Conservation (phyloP, 2,329 filamentous ascomycete species). For the Shiraia sp. region DNA sequence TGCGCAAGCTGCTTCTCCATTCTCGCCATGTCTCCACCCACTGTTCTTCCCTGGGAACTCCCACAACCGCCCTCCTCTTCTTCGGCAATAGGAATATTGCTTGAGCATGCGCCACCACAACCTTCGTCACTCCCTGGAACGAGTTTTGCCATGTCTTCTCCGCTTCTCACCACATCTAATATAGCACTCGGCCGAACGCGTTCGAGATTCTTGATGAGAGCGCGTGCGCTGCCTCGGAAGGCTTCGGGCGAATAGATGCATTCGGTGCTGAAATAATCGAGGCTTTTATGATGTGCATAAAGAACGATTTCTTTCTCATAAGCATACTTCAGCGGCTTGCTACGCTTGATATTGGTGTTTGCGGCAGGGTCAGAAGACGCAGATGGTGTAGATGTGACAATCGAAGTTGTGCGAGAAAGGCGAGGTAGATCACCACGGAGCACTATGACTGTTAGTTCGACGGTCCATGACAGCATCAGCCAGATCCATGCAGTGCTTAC, state of each 20-base stretch:
- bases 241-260: constrained; percentile 98
- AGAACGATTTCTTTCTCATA: constrained; percentile 99
- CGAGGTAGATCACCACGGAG: constrained; percentile 87
- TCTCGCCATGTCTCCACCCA: constrained; percentile 76
- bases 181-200: constrained; percentile 92
- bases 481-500: constrained; percentile 32
- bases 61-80: constrained; percentile 76
- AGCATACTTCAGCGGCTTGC: constrained; percentile 95
- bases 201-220: constrained; percentile 93
- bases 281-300: constrained; percentile 93
- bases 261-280: constrained; percentile 98
- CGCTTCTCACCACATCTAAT: constrained; percentile 89
- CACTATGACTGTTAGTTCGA: constrained; percentile 48
- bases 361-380: constrained; percentile 59
- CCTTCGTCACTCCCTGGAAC: constrained; percentile 60
- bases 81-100: constrained; percentile 48
- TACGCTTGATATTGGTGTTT: constrained; percentile 84
- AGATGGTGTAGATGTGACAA: constrained; percentile 65
- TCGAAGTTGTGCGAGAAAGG: constrained; percentile 84
- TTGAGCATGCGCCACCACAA: constrained; percentile 36
- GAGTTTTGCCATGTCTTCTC: constrained; percentile 93
- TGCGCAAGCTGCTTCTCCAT: constrained; percentile 75
- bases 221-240: constrained; percentile 88
- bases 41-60: constrained; percentile 66
- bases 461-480: neutral